Evolutionary conservation across 768 basidiomycete species (phyloP), one percentile per base, ranked within the genome.

Genomic region (Strobilomyces dryophilus): DNA sequence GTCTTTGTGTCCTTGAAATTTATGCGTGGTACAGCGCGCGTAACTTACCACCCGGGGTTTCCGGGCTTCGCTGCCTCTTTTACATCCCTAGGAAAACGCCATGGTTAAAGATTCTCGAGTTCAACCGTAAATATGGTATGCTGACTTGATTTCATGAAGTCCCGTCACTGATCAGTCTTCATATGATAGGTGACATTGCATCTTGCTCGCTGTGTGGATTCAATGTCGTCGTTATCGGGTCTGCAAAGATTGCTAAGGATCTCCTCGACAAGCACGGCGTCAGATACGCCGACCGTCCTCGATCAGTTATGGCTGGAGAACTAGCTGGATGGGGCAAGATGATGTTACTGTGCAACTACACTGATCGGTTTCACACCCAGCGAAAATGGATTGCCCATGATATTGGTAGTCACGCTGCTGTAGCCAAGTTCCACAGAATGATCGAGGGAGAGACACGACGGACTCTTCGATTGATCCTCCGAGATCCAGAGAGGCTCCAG

Each of bases 241-340:
- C 78, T 15, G 69, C 73, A 5, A 60, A 67, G 36, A 72, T 71
- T 5, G 70, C 74, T 8, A 58, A 62, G 17, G 78, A 80, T 18
- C 65, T 80, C 5, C 69, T 81, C 5, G 77, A 80, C 55, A 79
- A 73, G 51, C 71, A 75, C 29, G 66, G 75, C 21, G 54, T 57
- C 31, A 75, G 72, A 14, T 81, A 76, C 54, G 74, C 78, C 8
- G 62, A 64, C 26, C 61, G 59, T 11, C 62, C 61, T 27, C 56
- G 46, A 20, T 62, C 61, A 1, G 42, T 60, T 4, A 62, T 62
- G 61, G 21, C 44, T 24, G 62, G 61, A 0, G 61, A 63, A 40
- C 53, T 63, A 6, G 55, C 61, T 1, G 62, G 61, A 4, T 62
- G 62, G 60, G 58, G 51, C 15, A 62, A 62, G 17, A 54, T 54